Percentiles rank a stretch among this genome's conserved stretches.
Conservation (phyloP, 495 filamentous ascomycete genomes). For the Thermochaetoides thermophila region DNA sequence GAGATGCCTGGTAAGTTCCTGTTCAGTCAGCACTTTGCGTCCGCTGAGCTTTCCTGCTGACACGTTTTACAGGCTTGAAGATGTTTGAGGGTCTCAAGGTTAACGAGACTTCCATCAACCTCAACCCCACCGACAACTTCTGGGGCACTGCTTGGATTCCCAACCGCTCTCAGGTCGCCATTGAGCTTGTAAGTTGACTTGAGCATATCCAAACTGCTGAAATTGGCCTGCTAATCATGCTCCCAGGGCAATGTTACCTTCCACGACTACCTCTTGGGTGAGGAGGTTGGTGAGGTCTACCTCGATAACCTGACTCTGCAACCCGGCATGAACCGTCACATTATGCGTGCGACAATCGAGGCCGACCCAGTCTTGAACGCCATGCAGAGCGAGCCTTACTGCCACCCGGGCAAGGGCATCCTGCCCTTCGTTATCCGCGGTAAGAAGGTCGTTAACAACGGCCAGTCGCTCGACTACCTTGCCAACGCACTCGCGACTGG, state of each 20-base stretch:
- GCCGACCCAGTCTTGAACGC: conserved; percentile 34
- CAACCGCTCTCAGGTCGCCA: conserved; percentile 51
- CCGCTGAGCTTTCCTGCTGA: neutral
- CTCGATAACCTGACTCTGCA: conserved; percentile 42
- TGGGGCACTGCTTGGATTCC: conserved; percentile 49
- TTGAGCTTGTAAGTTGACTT: conserved; percentile 40
- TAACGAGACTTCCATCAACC: no score
- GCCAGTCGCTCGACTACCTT: conserved; percentile 47
- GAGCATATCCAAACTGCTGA: neutral
- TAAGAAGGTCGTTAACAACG: conserved; percentile 41
- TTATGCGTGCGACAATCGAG: conserved; percentile 40
- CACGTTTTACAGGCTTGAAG: conserved; percentile 20
- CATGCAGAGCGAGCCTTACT: conserved; percentile 22
- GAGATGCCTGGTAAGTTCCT: conserved; percentile 16
- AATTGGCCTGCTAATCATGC: conserved; percentile 5
- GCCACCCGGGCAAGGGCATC: conserved; percentile 31
- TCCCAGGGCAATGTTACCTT: conserved; percentile 50
- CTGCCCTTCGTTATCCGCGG: conserved; percentile 46
- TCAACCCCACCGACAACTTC: conserved; percentile 51
- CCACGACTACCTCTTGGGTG: conserved; percentile 37
- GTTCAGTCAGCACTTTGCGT: neutral
- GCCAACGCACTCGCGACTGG: conserved; percentile 25
- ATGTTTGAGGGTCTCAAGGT: conserved; percentile 35
- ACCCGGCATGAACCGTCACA: conserved; percentile 44
- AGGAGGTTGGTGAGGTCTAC: conserved; percentile 37